phyloP scores from a whole-genome alignment of 257 asterid genomes.

The Henckelia pumila region DNA sequence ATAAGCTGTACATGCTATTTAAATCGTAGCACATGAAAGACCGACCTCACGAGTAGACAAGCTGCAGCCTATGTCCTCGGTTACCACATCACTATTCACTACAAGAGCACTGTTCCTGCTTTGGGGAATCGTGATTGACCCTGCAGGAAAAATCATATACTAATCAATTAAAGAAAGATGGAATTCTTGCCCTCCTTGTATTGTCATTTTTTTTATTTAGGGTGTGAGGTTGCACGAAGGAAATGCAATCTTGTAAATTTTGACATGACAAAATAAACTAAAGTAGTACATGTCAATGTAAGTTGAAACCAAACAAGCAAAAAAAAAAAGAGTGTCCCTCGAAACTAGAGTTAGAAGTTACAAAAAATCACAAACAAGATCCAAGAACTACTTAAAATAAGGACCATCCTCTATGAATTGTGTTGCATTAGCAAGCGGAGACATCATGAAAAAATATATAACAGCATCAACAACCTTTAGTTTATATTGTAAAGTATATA shows the following conservation, averaged over 20 bases:
- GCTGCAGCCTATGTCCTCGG: constrained; percentile 24
- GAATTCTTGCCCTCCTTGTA: background rate
- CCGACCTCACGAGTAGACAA: constrained; percentile 43
- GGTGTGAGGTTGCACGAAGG: constrained; percentile 2
- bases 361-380: constrained; percentile 18
- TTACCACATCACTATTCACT: constrained; percentile 23
- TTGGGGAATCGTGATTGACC: constrained; percentile 42
- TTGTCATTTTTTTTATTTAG: background rate
- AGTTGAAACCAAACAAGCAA: constrained; percentile 16
- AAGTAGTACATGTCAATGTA: constrained; percentile 6
- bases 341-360: constrained; percentile 3
- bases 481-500: constrained; percentile 3
- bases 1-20: background rate
- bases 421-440: background rate
- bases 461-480: background rate
- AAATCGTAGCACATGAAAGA: constrained; percentile 15
- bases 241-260: constrained; percentile 11
- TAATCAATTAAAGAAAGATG: constrained; percentile 8
- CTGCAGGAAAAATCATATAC: constrained; percentile 37
- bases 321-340: background rate
- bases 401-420: constrained; percentile 15
- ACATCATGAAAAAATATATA: background rate
- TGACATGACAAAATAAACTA: constrained; percentile 9
- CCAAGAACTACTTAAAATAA: constrained; percentile 1
- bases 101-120: constrained; percentile 69